phyloP scores from a whole-genome alignment of 2,329 filamentous ascomycete species.

The Alternaria metachromatica region DNA sequence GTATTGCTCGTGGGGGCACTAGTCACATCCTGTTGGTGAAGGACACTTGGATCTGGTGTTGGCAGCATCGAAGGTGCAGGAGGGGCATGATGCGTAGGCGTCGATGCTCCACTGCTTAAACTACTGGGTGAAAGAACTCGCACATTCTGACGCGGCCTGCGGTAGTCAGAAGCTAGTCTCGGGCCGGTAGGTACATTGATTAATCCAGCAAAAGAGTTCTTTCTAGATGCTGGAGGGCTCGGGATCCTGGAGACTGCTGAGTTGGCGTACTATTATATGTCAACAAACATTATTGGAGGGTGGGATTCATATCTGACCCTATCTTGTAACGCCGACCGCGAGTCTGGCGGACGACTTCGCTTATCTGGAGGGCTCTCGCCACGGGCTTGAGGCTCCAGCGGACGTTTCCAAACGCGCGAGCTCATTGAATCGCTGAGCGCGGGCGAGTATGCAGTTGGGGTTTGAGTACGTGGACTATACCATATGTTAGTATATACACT shows the following conservation, averaged over 20 bases:
- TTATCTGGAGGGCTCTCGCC: slow-evolving; percentile 31
- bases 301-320: slow-evolving; percentile 4
- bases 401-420: slow-evolving; percentile 19
- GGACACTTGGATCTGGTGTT: not conserved
- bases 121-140: slow-evolving; percentile 7
- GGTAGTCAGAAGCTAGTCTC: slow-evolving; percentile 14
- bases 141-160: slow-evolving; percentile 7
- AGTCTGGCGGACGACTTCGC: slow-evolving; percentile 9
- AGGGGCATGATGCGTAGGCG: slow-evolving; percentile 27
- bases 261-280: slow-evolving; percentile 15
- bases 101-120: slow-evolving; percentile 25
- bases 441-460: not conserved
- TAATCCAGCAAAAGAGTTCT: slow-evolving; percentile 15
- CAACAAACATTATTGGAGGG: not conserved
- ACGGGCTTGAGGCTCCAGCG: slow-evolving; percentile 15
- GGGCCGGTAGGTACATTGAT: slow-evolving; percentile 5
- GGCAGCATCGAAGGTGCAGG: slow-evolving; percentile 32
- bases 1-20: not conserved
- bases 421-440: slow-evolving; percentile 10
- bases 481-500: not conserved
- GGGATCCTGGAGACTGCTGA: not conserved
- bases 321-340: slow-evolving; percentile 2
- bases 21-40: slow-evolving; percentile 1
- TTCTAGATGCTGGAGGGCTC: slow-evolving; percentile 16
- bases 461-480: not conserved